Base-by-base conservation (phyloP, 2,329 filamentous ascomycete genomes). In the Trichoderma pleuroti region DNA sequence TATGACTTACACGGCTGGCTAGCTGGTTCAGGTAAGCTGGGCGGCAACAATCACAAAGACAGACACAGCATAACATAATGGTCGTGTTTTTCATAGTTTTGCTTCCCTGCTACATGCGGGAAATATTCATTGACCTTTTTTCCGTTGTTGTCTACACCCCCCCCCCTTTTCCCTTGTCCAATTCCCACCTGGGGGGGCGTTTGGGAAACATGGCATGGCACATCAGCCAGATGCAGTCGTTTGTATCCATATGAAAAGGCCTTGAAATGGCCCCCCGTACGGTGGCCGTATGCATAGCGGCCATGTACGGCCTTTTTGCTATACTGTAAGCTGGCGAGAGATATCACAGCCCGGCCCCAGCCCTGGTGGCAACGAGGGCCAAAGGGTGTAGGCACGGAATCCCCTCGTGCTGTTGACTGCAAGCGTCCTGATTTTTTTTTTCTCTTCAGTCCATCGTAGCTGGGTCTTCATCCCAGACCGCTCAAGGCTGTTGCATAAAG, bases 11-110 rank as follows among this genome's bases (percentile, higher is more conserved):
- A 26, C 64, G 26, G 39, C 42, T 39, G 34, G n/a, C 63, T 67
- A 67, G 57, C 49, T 63, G 49, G 39, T 70, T 70, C 34, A 30
- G 46, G 49, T 54, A 70, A 70, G 59, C 59, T 70, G 59, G 49
- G 36, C 16, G 66, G 49, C 30, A 46, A 57, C 56, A 42, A 42
- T n/a, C 16, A 52, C 46, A 52, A 42, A 42, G 39, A 42, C n/a
- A 52, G 21, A 14, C 46, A 52, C n/a, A 52, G 46, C 46, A 52
- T 21, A 59, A 28, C 28, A 34, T 12, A 49, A 21, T n/a, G 42
- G 32, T 42, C 34, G 49, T 49, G 10, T 49, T 49, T 49, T 28
- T 28, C 42, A 49, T 26, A 54, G n/a, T 56, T 39, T 12, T 56
- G 39, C 39, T 42, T 42, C 39, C 39, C 16, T 42, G 34, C 30